Evolutionary conservation across 352 stramenopile species (phyloP), one percentile per base, ranked within the genome.

Genomic region (Phytophthora fragariaefolia): DNA sequence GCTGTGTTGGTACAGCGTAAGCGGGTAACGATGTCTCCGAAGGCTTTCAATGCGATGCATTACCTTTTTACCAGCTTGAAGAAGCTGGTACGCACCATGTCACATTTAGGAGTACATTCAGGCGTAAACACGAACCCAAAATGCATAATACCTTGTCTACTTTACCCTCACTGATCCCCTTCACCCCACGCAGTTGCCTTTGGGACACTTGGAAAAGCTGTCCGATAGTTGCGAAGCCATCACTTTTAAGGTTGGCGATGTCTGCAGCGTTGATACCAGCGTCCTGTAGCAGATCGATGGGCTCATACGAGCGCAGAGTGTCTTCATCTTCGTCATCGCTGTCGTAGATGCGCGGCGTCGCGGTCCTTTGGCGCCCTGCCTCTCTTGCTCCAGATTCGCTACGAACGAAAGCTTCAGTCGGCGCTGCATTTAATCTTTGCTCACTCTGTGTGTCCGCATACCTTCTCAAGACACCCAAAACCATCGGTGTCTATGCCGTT

Each of bases 141-240:
- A 24, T 54, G 18, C 1, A 12, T 15, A 43, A 20, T 66, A 92
- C 74, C 76, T 97, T 97, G 51, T 91, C 87, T 10, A 91, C 67
- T 66, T 96, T 97, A 3, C 87, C 88, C 76, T 97, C 91, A 53
- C 80, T 96, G 50, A 97, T 91, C 13, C 91, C 91, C 51, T 96
- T 97, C 30, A 97, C 86, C 10, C 71, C 69, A 13, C 96, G 59
- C 28, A 97, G 26, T 51, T 71, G 74, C 43, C 72, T 74, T 42
- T 90, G 82, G 4, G 85, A 88, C 7, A 93, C 86, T 71, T 93
- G 85, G 61, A 93, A 92, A 34, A 95, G 75, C 62, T 93, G 85
- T 0, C 85, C 87, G 23, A 93, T 87, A 10, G 87, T 95, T 34
- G 85, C 82, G 53, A 93, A 93, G 18, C 87, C 85, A 53, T 87